phyloP scores from a whole-genome alignment of 371 early-diverging fungal species.

The Mortierella sp. region DNA sequence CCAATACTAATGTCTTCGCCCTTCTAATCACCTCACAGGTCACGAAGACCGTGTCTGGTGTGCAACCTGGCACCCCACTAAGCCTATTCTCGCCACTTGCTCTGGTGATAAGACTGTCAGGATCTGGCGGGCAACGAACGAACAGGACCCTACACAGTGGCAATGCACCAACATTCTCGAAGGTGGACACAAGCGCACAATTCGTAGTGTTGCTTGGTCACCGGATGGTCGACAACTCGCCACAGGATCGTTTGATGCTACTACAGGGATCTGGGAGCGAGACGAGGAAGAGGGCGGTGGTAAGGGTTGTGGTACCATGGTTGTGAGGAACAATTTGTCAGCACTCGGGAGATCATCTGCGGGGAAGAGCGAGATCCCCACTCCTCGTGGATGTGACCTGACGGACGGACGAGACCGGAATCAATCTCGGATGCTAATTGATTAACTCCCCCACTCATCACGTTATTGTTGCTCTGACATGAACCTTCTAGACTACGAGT shows the following conservation, averaged over 20 bases:
- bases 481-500: constrained; percentile 76
- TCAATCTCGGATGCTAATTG: constrained; percentile 1
- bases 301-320: constrained; percentile 23
- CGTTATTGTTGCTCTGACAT: background rate
- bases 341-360: background rate
- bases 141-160: constrained; percentile 63
- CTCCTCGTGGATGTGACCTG: too few species aligned
- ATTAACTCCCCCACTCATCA: constrained; percentile 14
- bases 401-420: constrained; percentile 29
- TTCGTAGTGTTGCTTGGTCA: constrained; percentile 90
- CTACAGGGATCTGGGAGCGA: constrained; percentile 91
- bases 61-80: constrained; percentile 88
- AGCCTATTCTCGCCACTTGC: constrained; percentile 80
- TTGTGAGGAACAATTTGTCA: too few species aligned
- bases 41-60: constrained; percentile 94
- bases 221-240: constrained; percentile 83
- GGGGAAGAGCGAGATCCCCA: background rate
- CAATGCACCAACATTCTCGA: constrained; percentile 81
- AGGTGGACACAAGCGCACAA: constrained; percentile 90
- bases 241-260: constrained; percentile 93
- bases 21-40: constrained; percentile 66
- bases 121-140: constrained; percentile 75
- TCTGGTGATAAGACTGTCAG: constrained; percentile 90
- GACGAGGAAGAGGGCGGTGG: constrained; percentile 56
- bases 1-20: background rate